Percentiles rank a stretch among this genome's conserved stretches.
Conservation (phyloP, 2,329 filamentous ascomycete species). For the Fusarium camptoceras region DNA sequence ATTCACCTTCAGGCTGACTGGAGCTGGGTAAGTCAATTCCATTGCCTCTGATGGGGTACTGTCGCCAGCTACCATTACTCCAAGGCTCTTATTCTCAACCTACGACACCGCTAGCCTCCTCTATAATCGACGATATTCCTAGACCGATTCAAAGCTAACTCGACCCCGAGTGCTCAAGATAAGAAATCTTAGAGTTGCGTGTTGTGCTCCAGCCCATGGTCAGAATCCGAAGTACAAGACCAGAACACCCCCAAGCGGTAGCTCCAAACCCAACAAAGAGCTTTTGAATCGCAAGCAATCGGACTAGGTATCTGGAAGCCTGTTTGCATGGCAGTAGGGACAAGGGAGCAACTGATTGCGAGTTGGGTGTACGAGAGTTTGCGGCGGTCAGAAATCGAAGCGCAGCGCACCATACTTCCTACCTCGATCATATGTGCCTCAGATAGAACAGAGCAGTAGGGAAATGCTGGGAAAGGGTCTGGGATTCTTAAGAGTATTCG, state of each 20-base stretch:
- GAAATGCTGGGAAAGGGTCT: not conserved
- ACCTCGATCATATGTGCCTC: not conserved
- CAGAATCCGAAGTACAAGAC: not conserved
- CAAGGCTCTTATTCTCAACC: not conserved
- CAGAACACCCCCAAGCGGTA: not conserved
- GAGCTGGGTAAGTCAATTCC: not conserved
- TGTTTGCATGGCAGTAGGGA: not conserved
- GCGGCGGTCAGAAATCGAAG: not conserved
- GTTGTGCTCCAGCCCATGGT: not conserved
- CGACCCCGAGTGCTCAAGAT: too few species aligned
- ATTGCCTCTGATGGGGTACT: not conserved
- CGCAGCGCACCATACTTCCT: not conserved
- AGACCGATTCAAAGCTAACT: not conserved
- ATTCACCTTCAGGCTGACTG: not conserved
- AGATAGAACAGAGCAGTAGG: not conserved
- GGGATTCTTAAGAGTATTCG: not conserved
- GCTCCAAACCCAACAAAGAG: not conserved
- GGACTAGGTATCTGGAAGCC: not conserved
- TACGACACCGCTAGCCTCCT: not conserved
- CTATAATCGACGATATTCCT: not conserved
- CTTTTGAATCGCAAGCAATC: not conserved
- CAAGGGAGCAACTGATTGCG: not conserved
- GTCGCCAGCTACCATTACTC: not conserved
- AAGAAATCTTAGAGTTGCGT: not conserved
- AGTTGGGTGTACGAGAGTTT: not conserved